Conservation (phyloP, 2,329 filamentous ascomycete genomes). For the Stagonosporopsis vannaccii region DNA sequence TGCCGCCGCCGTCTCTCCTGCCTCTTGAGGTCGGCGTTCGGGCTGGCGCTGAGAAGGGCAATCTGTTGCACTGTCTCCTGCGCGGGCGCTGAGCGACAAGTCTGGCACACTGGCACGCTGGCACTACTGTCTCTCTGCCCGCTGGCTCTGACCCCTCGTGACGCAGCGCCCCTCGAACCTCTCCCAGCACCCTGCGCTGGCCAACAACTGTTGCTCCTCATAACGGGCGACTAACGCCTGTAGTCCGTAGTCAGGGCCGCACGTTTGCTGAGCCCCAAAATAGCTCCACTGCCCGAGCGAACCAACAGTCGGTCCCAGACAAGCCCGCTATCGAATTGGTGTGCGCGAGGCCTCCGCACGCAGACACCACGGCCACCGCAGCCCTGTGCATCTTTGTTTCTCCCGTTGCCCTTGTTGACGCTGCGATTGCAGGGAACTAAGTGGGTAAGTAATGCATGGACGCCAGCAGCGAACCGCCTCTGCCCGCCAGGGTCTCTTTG, state of each 20-base stretch:
- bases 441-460: constrained; percentile 39
- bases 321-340: constrained; percentile 16
- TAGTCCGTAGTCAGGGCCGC: constrained; percentile 27
- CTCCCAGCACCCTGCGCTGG: constrained; percentile 13
- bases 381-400: constrained; percentile 28
- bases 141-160: constrained; percentile 7
- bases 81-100: constrained; percentile 10
- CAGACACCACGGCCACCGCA: constrained; percentile 10
- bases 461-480: constrained; percentile 29
- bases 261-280: constrained; percentile 32
- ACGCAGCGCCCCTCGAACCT: constrained; percentile 16
- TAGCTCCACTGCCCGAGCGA: constrained; percentile 28
- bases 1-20: constrained; percentile 30
- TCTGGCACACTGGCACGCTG: neutral
- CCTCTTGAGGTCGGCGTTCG: constrained; percentile 30
- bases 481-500: constrained; percentile 34
- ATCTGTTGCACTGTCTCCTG: neutral
- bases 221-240: constrained; percentile 28
- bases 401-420: constrained; percentile 19
- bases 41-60: constrained; percentile 11
- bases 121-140: too few species aligned
- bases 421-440: constrained; percentile 12
- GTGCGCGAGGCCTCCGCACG: constrained; percentile 13
- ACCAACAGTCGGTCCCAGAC: constrained; percentile 14
- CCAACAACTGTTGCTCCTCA: constrained; percentile 5